Percentiles rank a stretch among this genome's conserved stretches.
Evolutionary conservation across 2,329 filamentous ascomycete genomes (phyloP).

Genomic region (Aspergillus sergii): DNA sequence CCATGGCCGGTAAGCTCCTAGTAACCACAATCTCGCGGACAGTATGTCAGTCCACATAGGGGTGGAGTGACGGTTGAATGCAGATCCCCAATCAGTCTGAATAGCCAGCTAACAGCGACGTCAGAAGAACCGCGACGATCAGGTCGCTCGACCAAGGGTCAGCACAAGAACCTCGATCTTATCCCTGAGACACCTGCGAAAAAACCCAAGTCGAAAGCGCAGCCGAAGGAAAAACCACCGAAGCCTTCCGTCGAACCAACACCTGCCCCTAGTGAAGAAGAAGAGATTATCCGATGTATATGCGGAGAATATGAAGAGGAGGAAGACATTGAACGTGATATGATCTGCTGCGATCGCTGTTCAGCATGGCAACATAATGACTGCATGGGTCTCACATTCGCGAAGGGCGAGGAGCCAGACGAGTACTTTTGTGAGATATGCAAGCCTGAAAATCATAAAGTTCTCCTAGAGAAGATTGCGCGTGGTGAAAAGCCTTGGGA

Average conservation of each 20-base stretch:
- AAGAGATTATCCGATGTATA: slow-evolving; percentile 87
- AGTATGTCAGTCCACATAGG: slow-evolving; percentile 2
- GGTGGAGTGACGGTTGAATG: slow-evolving; percentile 12
- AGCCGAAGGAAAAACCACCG: slow-evolving; percentile 46
- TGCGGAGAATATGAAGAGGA: slow-evolving; percentile 86
- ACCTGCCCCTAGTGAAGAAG: slow-evolving; percentile 49
- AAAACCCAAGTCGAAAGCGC: slow-evolving; percentile 51
- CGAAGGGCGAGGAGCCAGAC: slow-evolving; percentile 73
- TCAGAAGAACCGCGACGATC: slow-evolving; percentile 87
- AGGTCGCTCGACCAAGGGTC: slow-evolving; percentile 93
- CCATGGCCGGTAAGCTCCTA: slow-evolving; percentile 64
- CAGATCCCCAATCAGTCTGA: slow-evolving; percentile 11
- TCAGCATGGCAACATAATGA: slow-evolving; percentile 96
- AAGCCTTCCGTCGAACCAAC: slow-evolving; percentile 53
- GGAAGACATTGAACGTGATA: slow-evolving; percentile 82
- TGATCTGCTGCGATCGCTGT: slow-evolving; percentile 95
- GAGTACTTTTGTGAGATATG: slow-evolving; percentile 94
- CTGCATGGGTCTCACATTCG: slow-evolving; percentile 84
- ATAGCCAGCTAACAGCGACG: slow-evolving; percentile 33
- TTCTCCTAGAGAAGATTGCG: slow-evolving; percentile 75
- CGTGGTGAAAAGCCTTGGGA: slow-evolving; percentile 89
- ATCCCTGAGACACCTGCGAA: slow-evolving; percentile 61
- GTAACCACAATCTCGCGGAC: slow-evolving; percentile 29
- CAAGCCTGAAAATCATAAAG: slow-evolving; percentile 78
- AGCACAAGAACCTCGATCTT: slow-evolving; percentile 84